phyloP scores from a whole-genome alignment of 2,329 filamentous ascomycete species.

The Penicillium decumbens region DNA sequence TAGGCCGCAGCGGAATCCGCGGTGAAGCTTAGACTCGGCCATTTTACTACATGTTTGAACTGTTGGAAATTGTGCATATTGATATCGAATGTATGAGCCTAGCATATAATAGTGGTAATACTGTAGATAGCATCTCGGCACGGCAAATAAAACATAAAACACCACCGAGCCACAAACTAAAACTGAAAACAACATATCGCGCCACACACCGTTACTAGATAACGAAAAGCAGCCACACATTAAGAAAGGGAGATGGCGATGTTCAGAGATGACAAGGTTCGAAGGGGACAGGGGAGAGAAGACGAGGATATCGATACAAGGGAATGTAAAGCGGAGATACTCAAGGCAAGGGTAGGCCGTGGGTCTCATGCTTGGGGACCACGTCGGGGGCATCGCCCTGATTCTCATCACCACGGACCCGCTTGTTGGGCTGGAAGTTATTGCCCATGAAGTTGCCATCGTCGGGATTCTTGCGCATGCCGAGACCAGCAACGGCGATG shows the following conservation, averaged over 20 bases:
- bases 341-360: conserved; percentile 26
- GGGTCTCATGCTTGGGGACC: conserved; percentile 27
- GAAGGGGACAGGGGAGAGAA: not conserved
- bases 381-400: conserved; percentile 23
- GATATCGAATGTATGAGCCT: not conserved
- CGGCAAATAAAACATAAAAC: conserved; percentile 15
- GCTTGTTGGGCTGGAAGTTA: conserved; percentile 32
- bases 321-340: not conserved
- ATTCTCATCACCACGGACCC: conserved; percentile 29
- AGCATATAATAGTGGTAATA: not conserved
- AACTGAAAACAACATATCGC: conserved; percentile 12
- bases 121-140: not conserved
- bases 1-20: too few relatives aligned
- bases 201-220: conserved; percentile 18
- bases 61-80: conserved; percentile 8
- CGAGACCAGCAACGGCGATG: conserved; percentile 42
- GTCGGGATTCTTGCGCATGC: conserved; percentile 42
- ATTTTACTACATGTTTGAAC: too few relatives aligned
- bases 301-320: not conserved
- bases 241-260: not conserved
- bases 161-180: conserved; percentile 10
- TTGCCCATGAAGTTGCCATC: conserved; percentile 34
- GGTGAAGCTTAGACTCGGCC: too few relatives aligned
- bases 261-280: not conserved
- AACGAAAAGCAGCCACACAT: conserved; percentile 2